Conservation (phyloP, 257 asterid species). For the Mitragyna speciosa region DNA sequence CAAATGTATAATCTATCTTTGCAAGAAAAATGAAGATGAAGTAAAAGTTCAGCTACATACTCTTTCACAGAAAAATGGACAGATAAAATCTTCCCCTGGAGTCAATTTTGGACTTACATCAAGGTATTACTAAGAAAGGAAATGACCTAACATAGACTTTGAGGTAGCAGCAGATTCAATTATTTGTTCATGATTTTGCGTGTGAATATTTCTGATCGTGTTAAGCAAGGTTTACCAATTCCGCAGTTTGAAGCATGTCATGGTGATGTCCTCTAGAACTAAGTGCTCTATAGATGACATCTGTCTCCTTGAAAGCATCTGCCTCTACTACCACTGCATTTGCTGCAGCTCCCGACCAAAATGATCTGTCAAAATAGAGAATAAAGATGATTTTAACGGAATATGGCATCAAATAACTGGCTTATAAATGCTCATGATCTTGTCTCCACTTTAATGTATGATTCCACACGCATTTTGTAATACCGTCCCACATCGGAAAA, state of each 20-base stretch:
- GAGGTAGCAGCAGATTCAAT: background rate
- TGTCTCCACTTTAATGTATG: background rate
- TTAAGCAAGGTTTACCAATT: conserved; percentile 35
- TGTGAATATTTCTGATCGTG: background rate
- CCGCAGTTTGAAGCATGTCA: conserved; percentile 98
- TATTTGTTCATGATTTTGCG: background rate
- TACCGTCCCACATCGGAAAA: no score
- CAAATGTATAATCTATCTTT: background rate
- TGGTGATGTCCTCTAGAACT: conserved; percentile 80
- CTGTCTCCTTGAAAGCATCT: conserved; percentile 94
- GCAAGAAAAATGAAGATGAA: background rate
- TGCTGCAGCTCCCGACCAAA: conserved; percentile 74
- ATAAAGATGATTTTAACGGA: background rate
- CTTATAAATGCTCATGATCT: background rate
- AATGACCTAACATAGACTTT: background rate
- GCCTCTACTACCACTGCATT: conserved; percentile 93
- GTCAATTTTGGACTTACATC: background rate
- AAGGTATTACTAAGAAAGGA: background rate
- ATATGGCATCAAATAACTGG: background rate
- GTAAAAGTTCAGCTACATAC: background rate
- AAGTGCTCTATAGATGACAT: conserved; percentile 79
- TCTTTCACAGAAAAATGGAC: background rate
- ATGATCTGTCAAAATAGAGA: conserved; percentile 47
- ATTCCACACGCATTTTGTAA: background rate
- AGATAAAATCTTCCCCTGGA: background rate